These are phyloP conservation scores for Stachybotrys echinatus DNA, from an alignment of 2,329 filamentous ascomycete genomes.

Conservation along the genomic window DNA sequence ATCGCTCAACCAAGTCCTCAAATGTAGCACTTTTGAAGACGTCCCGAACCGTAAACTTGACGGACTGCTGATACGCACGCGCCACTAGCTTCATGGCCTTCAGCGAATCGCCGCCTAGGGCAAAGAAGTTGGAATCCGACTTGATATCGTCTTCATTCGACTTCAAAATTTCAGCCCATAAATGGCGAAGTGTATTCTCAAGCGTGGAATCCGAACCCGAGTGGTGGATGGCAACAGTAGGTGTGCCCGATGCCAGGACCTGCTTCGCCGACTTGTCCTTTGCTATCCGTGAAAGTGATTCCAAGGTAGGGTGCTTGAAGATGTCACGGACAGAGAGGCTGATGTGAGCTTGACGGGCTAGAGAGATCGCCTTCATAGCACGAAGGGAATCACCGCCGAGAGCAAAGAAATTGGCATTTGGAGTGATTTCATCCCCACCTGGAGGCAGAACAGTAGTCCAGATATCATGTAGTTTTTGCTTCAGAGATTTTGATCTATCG, in stretches of 20 bases:
- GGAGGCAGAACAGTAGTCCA: too few relatives aligned
- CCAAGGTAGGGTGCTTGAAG: too few relatives aligned
- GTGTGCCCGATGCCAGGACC: too few relatives aligned
- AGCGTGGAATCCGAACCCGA: neutral
- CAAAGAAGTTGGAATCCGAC: neutral
- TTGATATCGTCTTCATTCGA: neutral
- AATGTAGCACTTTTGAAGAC: neutral
- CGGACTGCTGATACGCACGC: neutral
- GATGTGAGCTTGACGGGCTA: too few relatives aligned
- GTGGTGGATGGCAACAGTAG: neutral
- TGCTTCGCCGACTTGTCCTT: neutral
- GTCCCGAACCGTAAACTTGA: neutral
- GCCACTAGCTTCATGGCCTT: neutral
- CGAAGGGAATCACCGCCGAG: too few relatives aligned
- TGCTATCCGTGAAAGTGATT: too few relatives aligned
- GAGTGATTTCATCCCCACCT: too few relatives aligned
- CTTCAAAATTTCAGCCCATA: neutral
- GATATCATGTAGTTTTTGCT: too few relatives aligned
- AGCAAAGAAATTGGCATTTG: too few relatives aligned
- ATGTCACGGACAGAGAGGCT: too few relatives aligned
- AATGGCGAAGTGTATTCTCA: neutral
- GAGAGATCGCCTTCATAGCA: too few relatives aligned
- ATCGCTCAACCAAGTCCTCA: neutral
- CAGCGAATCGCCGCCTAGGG: neutral
- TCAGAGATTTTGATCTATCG: too few relatives aligned